Percentiles rank a stretch among this genome's conserved stretches.
Evolutionary conservation across 441 rosid genomes (phyloP).

Genomic region (Croton setiger): DNA sequence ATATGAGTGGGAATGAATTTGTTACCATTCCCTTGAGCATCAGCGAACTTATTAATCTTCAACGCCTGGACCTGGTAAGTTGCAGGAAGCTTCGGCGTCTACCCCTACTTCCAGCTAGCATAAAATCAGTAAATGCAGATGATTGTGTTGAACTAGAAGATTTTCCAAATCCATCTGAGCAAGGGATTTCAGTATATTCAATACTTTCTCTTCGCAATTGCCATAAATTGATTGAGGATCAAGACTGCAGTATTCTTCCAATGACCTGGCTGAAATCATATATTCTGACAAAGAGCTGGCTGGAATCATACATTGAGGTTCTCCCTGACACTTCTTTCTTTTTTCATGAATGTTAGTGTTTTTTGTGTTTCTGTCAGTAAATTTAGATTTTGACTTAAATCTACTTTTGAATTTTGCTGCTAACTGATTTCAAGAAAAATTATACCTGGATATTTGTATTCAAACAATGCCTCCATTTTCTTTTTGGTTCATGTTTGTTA

Average conservation of each 20-base stretch:
- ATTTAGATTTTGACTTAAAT: too few species aligned
- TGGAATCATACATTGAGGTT: slow-evolving; percentile 1
- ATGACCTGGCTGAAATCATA: slow-evolving; percentile 7
- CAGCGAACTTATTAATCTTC: slow-evolving; percentile 29
- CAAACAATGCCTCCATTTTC: too few species aligned
- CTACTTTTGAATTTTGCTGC: too few species aligned
- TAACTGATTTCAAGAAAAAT: too few species aligned
- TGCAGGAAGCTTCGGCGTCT: slow-evolving; percentile 38
- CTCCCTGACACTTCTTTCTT: background rate
- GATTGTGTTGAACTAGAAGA: slow-evolving; percentile 30
- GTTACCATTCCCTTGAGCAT: slow-evolving; percentile 31
- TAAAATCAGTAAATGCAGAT: slow-evolving; percentile 21
- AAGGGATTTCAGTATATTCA: background rate
- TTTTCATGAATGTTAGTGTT: background rate
- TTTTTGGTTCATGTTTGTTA: too few species aligned
- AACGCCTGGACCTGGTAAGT: slow-evolving; percentile 20
- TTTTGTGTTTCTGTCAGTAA: too few species aligned
- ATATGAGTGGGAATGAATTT: slow-evolving; percentile 35
- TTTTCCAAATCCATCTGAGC: slow-evolving; percentile 1
- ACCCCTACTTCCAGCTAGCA: slow-evolving; percentile 34
- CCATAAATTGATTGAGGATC: background rate
- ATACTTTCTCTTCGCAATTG: slow-evolving; percentile 9
- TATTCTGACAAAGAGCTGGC: background rate
- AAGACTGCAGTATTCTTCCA: background rate
- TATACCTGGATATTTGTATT: too few species aligned